phyloP scores from a whole-genome alignment of 2,329 filamentous ascomycete genomes.

The Phyllosticta citrichinensis region DNA sequence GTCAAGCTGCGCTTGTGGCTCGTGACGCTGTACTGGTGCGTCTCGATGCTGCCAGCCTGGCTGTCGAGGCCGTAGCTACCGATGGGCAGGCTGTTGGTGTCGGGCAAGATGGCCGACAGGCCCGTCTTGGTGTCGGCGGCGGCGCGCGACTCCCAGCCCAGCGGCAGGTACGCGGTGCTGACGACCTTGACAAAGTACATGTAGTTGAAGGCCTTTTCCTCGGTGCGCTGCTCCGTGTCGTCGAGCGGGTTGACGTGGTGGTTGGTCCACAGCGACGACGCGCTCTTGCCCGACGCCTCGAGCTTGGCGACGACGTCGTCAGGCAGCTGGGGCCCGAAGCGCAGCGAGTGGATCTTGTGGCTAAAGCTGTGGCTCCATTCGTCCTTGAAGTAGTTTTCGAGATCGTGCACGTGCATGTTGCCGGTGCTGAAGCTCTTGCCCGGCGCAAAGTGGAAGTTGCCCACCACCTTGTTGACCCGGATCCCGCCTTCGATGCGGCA shows the following conservation, averaged over 20 bases:
- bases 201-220: constrained; percentile 82
- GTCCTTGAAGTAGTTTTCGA: constrained; percentile 87
- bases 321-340: constrained; percentile 87
- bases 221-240: constrained; percentile 62
- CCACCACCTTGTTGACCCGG: constrained; percentile 95
- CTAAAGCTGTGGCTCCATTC: constrained; percentile 73
- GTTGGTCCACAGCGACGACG: constrained; percentile 61
- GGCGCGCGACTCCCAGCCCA: constrained; percentile 68
- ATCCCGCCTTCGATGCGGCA: constrained; percentile 88
- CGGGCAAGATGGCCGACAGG: constrained; percentile 12
- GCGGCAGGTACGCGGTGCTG: constrained; percentile 83
- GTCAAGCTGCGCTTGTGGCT: constrained; percentile 83
- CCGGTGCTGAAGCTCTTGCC: constrained; percentile 93
- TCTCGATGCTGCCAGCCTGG: constrained; percentile 78
- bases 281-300: constrained; percentile 48
- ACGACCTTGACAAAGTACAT: constrained; percentile 99
- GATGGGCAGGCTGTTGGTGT: constrained; percentile 29
- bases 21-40: constrained; percentile 96
- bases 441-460: constrained; percentile 97
- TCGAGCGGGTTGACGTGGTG: constrained; percentile 92
- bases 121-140: constrained; percentile 13
- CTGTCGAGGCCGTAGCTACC: constrained; percentile 38
- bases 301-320: constrained; percentile 47
- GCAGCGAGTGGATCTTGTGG: constrained; percentile 77
- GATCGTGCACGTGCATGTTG: constrained; percentile 94